Percentiles rank a stretch among this genome's conserved stretches.
Evolutionary conservation across 2,329 filamentous ascomycete species (phyloP).

Genomic region (Xylaria sp.): DNA sequence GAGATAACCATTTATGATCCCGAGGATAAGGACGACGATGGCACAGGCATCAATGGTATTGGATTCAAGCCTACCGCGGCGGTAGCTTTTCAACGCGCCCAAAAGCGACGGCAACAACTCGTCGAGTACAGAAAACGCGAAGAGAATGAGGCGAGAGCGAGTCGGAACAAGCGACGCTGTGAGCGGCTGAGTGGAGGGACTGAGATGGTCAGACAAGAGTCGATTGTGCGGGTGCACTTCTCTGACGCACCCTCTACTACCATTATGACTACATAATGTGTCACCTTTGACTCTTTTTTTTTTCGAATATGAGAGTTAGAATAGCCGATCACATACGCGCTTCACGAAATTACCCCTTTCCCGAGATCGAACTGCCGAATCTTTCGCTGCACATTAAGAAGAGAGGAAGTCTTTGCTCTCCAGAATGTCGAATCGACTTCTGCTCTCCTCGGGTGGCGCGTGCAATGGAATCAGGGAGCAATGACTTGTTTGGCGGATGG

Average conservation of each 20-base stretch:
- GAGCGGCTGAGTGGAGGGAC: slow-evolving; percentile 29
- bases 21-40: slow-evolving; percentile 60
- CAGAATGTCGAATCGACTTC: not conserved
- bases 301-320: not conserved
- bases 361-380: not conserved
- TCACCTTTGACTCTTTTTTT: not conserved
- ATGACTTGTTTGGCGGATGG: slow-evolving; percentile 3
- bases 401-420: not conserved
- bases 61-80: slow-evolving; percentile 61
- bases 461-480: not conserved
- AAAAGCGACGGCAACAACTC: slow-evolving; percentile 56
- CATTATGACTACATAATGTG: slow-evolving; percentile 27
- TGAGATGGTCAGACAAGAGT: slow-evolving; percentile 25
- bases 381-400: not conserved
- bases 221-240: slow-evolving; percentile 31
- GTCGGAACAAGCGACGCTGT: slow-evolving; percentile 48
- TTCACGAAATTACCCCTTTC: not conserved
- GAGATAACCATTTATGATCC: slow-evolving; percentile 64
- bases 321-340: not conserved
- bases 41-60: slow-evolving; percentile 61
- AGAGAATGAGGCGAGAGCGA: slow-evolving; percentile 54
- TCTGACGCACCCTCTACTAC: slow-evolving; percentile 30
- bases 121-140: slow-evolving; percentile 58
- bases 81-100: slow-evolving; percentile 51
- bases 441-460: not conserved